Evolutionary conservation across 305 asterid species (phyloP).

Genomic region (Fraxinus latifolia): DNA sequence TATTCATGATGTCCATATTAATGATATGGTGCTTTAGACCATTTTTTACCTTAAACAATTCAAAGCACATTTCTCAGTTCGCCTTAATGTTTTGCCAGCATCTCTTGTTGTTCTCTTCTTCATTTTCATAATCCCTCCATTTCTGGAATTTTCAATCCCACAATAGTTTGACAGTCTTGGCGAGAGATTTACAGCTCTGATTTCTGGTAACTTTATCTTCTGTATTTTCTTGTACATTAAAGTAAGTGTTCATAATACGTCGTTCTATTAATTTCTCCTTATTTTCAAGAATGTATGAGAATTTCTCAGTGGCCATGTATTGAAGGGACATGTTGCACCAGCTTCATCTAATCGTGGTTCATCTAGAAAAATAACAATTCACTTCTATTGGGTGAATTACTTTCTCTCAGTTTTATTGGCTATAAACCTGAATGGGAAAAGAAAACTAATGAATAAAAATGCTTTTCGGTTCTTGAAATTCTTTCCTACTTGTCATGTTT

Average conservation of each 20-base stretch:
- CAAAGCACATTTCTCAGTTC: not conserved
- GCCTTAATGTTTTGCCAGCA: not conserved
- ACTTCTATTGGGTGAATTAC: constrained; percentile 77
- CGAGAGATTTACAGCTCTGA: constrained; percentile 77
- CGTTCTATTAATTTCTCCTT: constrained; percentile 12
- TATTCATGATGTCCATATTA: not conserved
- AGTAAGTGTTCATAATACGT: constrained; percentile 37
- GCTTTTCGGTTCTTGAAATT: not conserved
- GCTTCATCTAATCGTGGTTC: constrained; percentile 81
- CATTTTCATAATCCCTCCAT: constrained; percentile 39
- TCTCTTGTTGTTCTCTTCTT: constrained; percentile 10
- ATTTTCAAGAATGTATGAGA: constrained; percentile 6
- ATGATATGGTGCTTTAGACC: not conserved
- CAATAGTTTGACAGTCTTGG: constrained; percentile 79
- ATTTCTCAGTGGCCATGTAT: constrained; percentile 35
- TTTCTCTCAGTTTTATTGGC: constrained; percentile 6
- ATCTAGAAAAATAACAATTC: constrained; percentile 71
- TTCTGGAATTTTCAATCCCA: constrained; percentile 79
- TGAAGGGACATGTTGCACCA: constrained; percentile 78
- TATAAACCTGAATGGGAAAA: not conserved
- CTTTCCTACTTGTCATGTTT: not conserved
- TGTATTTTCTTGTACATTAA: constrained; percentile 73
- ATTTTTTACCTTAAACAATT: constrained; percentile 12
- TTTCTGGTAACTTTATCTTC: constrained; percentile 73
- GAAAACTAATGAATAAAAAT: not conserved